Evolutionary conservation across 2,329 filamentous ascomycete genomes (phyloP).

Genomic region (Raffaelea ambrosiae): DNA sequence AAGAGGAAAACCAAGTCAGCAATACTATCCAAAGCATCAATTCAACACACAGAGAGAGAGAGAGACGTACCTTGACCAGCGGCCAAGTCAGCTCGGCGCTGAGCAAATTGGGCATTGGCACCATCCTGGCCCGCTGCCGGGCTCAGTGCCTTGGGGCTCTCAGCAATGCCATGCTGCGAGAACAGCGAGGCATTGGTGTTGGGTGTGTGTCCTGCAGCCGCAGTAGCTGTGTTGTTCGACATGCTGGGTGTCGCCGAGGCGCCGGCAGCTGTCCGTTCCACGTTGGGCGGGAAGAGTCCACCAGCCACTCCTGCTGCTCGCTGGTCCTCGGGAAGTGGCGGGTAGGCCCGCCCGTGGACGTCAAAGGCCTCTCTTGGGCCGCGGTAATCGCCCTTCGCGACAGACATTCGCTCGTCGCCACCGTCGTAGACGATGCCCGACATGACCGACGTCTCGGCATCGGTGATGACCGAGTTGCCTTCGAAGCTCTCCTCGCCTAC

Average conservation of each 20-base stretch:
- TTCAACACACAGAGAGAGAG: conserved; percentile 8
- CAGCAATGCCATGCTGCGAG: conserved; percentile 63
- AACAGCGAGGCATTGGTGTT: conserved; percentile 54
- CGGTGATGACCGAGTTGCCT: conserved; percentile 13
- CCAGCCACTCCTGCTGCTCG: conserved; percentile 37
- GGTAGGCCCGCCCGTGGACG: conserved; percentile 39
- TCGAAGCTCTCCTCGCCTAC: conserved; percentile 28
- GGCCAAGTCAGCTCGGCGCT: conserved; percentile 42
- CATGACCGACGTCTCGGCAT: conserved; percentile 45
- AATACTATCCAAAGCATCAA: neutral
- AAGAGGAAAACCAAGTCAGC: neutral
- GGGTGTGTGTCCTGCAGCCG: conserved; percentile 28
- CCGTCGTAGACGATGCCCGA: conserved; percentile 47
- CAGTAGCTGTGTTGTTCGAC: conserved; percentile 31
- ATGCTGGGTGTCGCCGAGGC: conserved; percentile 45
- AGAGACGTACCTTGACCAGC: conserved; percentile 29
- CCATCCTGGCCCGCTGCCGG: conserved; percentile 27
- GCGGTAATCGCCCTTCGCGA: conserved; percentile 44
- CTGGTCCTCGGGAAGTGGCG: conserved; percentile 33
- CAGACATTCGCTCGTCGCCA: conserved; percentile 61
- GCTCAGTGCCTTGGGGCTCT: conserved; percentile 79
- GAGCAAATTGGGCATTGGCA: conserved; percentile 36
- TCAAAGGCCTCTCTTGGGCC: neutral
- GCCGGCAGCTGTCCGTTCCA: conserved; percentile 43
- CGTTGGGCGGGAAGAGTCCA: conserved; percentile 55